phyloP scores from a whole-genome alignment of 768 basidiomycete genomes.

The Tulasnella sp. region DNA sequence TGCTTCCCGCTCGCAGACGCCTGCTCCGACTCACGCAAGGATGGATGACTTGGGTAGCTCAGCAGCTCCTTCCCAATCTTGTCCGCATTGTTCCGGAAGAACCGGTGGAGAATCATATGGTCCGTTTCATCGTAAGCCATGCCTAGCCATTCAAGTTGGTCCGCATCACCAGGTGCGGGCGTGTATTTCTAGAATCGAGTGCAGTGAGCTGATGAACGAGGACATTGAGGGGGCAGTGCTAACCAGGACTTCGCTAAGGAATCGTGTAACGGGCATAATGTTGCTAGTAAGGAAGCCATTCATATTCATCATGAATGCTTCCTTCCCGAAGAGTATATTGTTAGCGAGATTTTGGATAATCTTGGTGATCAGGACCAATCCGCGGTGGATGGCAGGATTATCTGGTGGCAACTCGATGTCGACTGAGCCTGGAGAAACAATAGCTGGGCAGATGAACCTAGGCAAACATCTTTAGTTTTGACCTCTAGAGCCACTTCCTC shows the following conservation, averaged over 20 bases:
- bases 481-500: background rate
- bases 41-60: slow-evolving; percentile 53
- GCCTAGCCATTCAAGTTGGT: slow-evolving; percentile 52
- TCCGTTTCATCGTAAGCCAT: slow-evolving; percentile 82
- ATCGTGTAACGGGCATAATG: slow-evolving; percentile 68
- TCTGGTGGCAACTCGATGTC: slow-evolving; percentile 73
- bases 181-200: slow-evolving; percentile 39
- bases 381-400: slow-evolving; percentile 59
- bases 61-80: slow-evolving; percentile 84
- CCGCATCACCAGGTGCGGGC: slow-evolving; percentile 33
- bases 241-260: slow-evolving; percentile 72
- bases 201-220: background rate
- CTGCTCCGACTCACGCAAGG: slow-evolving; percentile 26
- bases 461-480: background rate
- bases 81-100: slow-evolving; percentile 79
- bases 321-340: slow-evolving; percentile 90
- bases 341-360: slow-evolving; percentile 92
- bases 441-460: slow-evolving; percentile 88
- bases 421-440: slow-evolving; percentile 79
- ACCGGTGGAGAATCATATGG: slow-evolving; percentile 75
- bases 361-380: slow-evolving; percentile 83
- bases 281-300: slow-evolving; percentile 72
- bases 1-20: slow-evolving; percentile 61
- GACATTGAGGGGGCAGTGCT: slow-evolving; percentile 32
- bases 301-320: slow-evolving; percentile 75